Evolutionary conservation across 2,329 filamentous ascomycete genomes (phyloP), one percentile per base, ranked within the genome.

Genomic region (Neofusicoccum ribis): DNA sequence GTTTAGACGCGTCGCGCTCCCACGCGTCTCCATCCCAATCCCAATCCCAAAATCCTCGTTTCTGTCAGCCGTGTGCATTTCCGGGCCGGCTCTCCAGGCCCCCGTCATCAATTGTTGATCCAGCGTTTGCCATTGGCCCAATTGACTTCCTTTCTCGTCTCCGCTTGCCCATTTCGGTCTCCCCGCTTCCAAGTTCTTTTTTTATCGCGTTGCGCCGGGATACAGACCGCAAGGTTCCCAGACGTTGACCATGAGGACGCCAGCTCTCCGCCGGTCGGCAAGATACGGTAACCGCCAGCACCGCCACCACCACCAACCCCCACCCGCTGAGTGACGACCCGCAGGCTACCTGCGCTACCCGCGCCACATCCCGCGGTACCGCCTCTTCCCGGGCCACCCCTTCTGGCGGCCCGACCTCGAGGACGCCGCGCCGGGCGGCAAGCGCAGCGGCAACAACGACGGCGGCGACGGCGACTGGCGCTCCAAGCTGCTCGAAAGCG

Each of bases 401-500:
- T 14, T 60, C 31, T 60, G 31, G 23, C 5, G 43, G 8, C 15
- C 43, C 4, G 56, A 60, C 31, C 12, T 37, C 14, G 41, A 49
- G 5, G 43, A 60, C 14, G 37, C 37, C 14, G 37, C 37, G 43
- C 14, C 15, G 23, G 27, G 44, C 27, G 54, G 34, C n/a, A 37
- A 58, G 17, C 23, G 54, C 39, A 11, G 41, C 54, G 14, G 23
- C 47, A 50, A 11, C 37, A 34, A 23, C 3, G 12, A 5, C 56
- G 12, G 31, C 27, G 56, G 11, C 27, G 20, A 27, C 43, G 41
- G 27, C 27, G 56, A 60, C 43, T 60, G 56, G 56, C 47, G 47
- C 37, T 37, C 41, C 27, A 60, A 60, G 43, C n/a, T 76, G 4
- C 68, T 75, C n/a, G 73, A 76, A 65, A 74, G 74, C 54, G 74